Base-by-base conservation (phyloP, 768 basidiomycete genomes). In the Boletellus emodensis region DNA sequence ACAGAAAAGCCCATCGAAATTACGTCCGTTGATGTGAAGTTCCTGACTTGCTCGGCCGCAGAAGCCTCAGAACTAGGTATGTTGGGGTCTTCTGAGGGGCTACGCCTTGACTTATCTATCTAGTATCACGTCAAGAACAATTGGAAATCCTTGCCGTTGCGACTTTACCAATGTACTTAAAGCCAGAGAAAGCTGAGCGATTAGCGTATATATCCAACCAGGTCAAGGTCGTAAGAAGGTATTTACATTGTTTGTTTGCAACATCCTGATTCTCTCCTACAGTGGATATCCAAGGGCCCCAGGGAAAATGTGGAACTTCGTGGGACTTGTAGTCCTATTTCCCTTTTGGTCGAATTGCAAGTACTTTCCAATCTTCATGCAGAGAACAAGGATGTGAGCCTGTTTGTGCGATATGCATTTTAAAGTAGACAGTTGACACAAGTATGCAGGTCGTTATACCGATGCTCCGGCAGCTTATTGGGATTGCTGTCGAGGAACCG, bases 401-500 rank as follows among this genome's bases (percentile, higher is more conserved):
- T 12, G 1, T 17, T 26, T 44, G 12, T 18, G 10, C 28, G 22
- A 26, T 13, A 35, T 24, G 26, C 10, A 20, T 28, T 14, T 42
- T 30, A 8, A 20, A 24, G 52, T 9, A 40, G 14, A 42, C 18
- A 12, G 15, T 12, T 51, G 26, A 49, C 46, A 20, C n/a, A 11
- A 40, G 8, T n/a, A 1, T 15, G n/a, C 34, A 68, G 66, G 43
- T 44, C 37, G 35, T 52, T 17, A 42, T 40, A 7, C 52, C 59
- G 47, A 35, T 55, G 5, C 55, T 73, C 2, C 64, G 70, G 26
- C 67, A 70, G 17, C 65, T 84, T 32, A 63, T 81, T 34, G 60
- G 68, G 20, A 47, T 72, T 10, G 71, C 74, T 24, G 71, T 71
- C 33, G 60, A 67, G 10, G 63, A 69, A 35, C 61, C 63, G 7